Conservation (phyloP, 1,139 yeast genomes). For the Saccharomyces pastorianus region DNA sequence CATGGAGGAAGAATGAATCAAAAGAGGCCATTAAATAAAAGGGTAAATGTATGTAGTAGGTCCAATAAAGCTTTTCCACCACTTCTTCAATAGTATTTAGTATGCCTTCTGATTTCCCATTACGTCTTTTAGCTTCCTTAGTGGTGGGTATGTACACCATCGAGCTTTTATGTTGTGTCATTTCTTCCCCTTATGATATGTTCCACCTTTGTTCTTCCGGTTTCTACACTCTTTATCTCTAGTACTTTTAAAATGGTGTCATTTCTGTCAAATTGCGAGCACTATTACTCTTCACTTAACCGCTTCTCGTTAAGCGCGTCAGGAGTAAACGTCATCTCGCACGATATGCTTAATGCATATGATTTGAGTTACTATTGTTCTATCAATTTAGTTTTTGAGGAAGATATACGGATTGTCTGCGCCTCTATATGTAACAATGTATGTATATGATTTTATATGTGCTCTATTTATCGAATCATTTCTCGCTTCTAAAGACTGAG, state of each 20-base stretch:
- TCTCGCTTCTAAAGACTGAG: constrained; percentile 15
- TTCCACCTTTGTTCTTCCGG: neutral
- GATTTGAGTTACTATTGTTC: neutral
- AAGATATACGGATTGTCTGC: neutral
- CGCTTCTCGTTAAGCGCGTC: neutral
- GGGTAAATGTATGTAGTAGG: constrained; percentile 37
- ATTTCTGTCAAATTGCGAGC: neutral
- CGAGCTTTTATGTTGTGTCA: constrained; percentile 4
- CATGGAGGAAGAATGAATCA: constrained; percentile 35
- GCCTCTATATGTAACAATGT: neutral
- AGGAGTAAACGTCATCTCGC: neutral
- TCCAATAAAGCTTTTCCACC: constrained; percentile 33
- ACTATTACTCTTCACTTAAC: neutral
- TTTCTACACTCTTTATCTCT: neutral
- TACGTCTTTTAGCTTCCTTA: constrained; percentile 7
- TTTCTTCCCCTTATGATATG: neutral
- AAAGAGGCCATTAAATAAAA: constrained; percentile 36
- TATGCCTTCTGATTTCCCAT: constrained; percentile 9
- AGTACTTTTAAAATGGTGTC: neutral
- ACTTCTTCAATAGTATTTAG: constrained; percentile 13
- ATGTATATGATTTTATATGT: neutral
- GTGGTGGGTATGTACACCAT: constrained; percentile 14
- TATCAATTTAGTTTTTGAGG: neutral
- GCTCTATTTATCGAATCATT: neutral
- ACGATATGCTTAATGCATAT: neutral